Evolutionary conservation across 495 filamentous ascomycete species (phyloP).

Genomic region (Penicillium cinerascens): DNA sequence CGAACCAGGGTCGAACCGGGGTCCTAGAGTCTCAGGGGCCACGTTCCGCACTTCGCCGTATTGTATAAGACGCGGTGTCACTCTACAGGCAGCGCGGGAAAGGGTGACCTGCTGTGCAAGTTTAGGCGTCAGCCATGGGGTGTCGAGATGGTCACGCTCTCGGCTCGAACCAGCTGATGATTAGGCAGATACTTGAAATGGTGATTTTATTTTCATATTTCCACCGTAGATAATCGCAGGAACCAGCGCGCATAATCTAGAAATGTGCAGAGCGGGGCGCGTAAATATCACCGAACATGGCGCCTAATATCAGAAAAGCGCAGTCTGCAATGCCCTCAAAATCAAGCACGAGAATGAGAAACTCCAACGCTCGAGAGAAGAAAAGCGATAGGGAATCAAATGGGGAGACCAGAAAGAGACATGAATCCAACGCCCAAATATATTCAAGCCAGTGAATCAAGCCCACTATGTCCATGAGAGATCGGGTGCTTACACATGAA

Average conservation of each 20-base stretch:
- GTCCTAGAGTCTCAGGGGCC: not conserved
- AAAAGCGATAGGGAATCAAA: conserved; percentile 4
- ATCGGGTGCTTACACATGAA: not conserved
- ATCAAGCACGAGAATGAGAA: conserved; percentile 17
- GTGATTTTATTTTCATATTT: conserved; percentile 4
- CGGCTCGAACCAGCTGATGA: not conserved
- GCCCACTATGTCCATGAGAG: conserved; percentile 11
- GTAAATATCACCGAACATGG: not conserved
- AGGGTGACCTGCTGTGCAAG: conserved; percentile 7
- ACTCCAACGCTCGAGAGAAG: conserved; percentile 22
- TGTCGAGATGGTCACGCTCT: not conserved
- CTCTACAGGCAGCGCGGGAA: conserved; percentile 3
- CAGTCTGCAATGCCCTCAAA: conserved; percentile 1
- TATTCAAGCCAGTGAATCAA: conserved; percentile 11
- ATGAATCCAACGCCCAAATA: conserved; percentile 14
- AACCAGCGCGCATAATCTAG: not conserved
- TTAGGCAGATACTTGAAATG: not conserved
- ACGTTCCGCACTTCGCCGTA: not conserved
- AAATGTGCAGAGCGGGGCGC: not conserved
- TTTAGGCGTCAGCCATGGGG: conserved; percentile 4
- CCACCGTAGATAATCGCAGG: not conserved
- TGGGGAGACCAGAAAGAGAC: conserved; percentile 1
- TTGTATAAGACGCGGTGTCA: conserved; percentile 7
- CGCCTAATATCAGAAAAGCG: not conserved
- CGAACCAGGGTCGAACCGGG: not conserved